Percentiles rank a stretch among this genome's conserved stretches.
phyloP scores from a whole-genome alignment of 2,329 filamentous ascomycete genomes.

The Mollisia scopiformis region DNA sequence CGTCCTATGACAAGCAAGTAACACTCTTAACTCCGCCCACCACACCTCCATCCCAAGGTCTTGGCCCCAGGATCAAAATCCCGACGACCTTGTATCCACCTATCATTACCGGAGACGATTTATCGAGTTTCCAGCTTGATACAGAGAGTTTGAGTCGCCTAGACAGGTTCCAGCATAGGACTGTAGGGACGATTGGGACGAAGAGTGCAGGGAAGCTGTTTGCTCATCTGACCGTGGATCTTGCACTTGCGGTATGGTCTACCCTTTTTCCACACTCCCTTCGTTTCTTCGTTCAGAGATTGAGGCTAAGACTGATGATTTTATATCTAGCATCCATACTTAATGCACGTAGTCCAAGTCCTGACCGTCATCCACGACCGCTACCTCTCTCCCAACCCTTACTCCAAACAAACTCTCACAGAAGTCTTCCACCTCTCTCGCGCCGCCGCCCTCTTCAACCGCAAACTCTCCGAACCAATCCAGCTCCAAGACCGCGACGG shows the following conservation, averaged over 20 bases:
- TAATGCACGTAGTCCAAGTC: constrained; percentile 57
- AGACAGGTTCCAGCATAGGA: constrained; percentile 46
- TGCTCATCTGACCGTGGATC: constrained; percentile 38
- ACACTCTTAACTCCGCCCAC: constrained; percentile 3
- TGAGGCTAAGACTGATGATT: background rate
- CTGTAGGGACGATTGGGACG: constrained; percentile 44
- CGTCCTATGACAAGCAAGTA: constrained; percentile 33
- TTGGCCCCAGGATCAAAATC: background rate
- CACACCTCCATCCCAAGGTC: background rate
- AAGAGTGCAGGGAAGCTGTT: constrained; percentile 38
- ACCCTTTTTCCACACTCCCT: background rate
- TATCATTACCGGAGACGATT: background rate
- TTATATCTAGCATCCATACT: constrained; percentile 30
- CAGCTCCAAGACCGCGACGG: constrained; percentile 47
- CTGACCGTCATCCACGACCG: constrained; percentile 58
- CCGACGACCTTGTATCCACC: background rate
- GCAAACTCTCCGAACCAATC: constrained; percentile 42
- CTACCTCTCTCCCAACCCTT: constrained; percentile 35
- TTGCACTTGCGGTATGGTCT: constrained; percentile 44
- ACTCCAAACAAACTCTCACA: constrained; percentile 28
- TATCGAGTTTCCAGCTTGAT: constrained; percentile 20
- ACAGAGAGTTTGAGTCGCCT: constrained; percentile 39
- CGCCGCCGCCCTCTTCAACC: constrained; percentile 50
- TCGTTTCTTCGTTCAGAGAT: background rate
- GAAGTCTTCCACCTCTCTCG: constrained; percentile 52